phyloP scores from a whole-genome alignment of 768 basidiomycete species.

The Tulasnella sp. region DNA sequence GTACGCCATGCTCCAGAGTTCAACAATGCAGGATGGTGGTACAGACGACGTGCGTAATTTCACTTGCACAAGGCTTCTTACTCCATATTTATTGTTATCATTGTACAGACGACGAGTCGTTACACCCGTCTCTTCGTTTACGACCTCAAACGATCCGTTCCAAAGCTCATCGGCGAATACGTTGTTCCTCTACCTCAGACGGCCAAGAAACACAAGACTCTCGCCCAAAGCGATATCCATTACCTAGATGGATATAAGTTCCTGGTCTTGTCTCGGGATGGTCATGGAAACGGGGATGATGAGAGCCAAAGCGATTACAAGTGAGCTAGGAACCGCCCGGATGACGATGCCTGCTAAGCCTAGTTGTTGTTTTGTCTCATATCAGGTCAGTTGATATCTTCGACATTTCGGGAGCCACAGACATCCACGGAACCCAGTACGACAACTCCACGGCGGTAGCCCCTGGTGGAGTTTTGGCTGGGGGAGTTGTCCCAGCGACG shows the following conservation, averaged over 20 bases:
- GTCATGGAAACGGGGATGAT: conserved; percentile 54
- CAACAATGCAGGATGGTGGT: conserved; percentile 60
- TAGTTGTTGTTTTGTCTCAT: neutral
- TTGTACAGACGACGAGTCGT: conserved; percentile 41
- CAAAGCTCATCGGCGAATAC: conserved; percentile 53
- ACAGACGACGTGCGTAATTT: neutral
- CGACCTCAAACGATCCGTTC: conserved; percentile 39
- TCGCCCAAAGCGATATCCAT: conserved; percentile 54
- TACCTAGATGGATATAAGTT: conserved; percentile 54
- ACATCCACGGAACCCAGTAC: conserved; percentile 55
- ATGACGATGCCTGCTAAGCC: conserved; percentile 11
- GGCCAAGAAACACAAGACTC: conserved; percentile 47
- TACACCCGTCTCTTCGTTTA: conserved; percentile 57
- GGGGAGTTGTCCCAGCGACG: conserved; percentile 47
- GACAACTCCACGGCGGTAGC: conserved; percentile 54
- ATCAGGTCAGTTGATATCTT: conserved; percentile 57
- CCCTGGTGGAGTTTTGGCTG: conserved; percentile 45
- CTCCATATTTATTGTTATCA: neutral
- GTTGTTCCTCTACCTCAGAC: conserved; percentile 55
- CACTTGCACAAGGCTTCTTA: neutral
- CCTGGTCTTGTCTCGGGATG: conserved; percentile 56
- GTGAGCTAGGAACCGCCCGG: conserved; percentile 34
- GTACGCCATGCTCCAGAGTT: conserved; percentile 61
- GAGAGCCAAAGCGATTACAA: conserved; percentile 52
- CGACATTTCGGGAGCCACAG: conserved; percentile 54